phyloP scores from a whole-genome alignment of 257 asterid genomes.

The Nicotiana sylvestris region DNA sequence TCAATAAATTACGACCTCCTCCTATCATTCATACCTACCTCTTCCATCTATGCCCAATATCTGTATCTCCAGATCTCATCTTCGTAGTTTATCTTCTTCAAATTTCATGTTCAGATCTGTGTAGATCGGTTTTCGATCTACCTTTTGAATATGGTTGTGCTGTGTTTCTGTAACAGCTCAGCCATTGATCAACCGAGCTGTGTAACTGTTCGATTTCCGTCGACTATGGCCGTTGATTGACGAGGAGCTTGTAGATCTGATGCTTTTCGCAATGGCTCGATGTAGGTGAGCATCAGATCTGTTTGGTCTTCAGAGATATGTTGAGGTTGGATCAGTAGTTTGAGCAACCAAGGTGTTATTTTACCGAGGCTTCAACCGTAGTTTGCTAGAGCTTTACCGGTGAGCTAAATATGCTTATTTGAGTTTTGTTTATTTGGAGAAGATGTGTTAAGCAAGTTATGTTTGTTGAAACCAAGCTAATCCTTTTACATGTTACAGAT shows the following conservation, averaged over 20 bases:
- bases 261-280: not conserved
- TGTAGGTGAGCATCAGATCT: not conserved
- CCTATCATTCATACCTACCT: not conserved
- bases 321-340: not conserved
- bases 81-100: not conserved
- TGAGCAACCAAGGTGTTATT: not conserved
- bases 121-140: constrained; percentile 33
- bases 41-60: not conserved
- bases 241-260: not conserved
- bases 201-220: not conserved
- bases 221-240: not conserved
- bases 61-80: not conserved
- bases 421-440: not conserved
- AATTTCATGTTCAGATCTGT: not conserved
- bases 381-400: too few species aligned
- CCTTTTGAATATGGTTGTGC: constrained; percentile 21
- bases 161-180: not conserved
- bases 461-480: not conserved
- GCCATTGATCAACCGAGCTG: not conserved
- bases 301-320: not conserved
- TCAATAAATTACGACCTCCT: constrained; percentile 13
- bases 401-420: not conserved
- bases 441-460: not conserved
- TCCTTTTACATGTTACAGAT: not conserved
- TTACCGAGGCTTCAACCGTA: not conserved